Evolutionary conservation across 352 stramenopile genomes (phyloP), one percentile per base, ranked within the genome.

Genomic region (Elongisporangium anandrum): DNA sequence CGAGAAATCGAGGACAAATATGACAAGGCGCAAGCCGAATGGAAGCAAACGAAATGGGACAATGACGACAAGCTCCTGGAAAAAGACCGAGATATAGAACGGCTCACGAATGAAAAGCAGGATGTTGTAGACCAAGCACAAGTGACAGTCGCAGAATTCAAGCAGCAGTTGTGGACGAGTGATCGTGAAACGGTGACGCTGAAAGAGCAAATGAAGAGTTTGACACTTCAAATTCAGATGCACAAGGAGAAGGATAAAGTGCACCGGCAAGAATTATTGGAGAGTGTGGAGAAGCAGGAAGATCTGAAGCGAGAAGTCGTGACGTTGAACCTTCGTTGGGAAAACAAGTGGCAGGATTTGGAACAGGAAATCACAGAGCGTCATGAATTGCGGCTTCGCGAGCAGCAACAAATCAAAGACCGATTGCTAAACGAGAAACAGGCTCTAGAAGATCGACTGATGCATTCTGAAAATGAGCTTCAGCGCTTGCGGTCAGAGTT

Each of bases 31-130:
- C 75, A 87, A 59, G 64, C 65, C 1, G 80, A 87, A 41, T 58
- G 86, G 41, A 89, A 90, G 58, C 75, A 92, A 52, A 39, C 61
- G 3, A 79, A 78, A 50, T 90, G 78, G 79, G 71, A 91, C 53
- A 63, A 61, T 3, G 77, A 90, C 48, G 84, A 90, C 55, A 73
- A 79, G 48, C 9, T 84, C 0, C 54, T 81, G 17, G 79, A 90
- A 51, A 87, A 85, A 57, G 75, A 91, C 13, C 66, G 73, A 4
- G 74, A 80, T n/a, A 54, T 90, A 0, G 79, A 90, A 3, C 70
- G 64, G 1, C 16, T 83, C 15, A 68, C 66, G 52, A 72, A 76
- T 23, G 67, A 82, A 9, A 55, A 87, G 9, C 64, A 88, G n/a
- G 83, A 90, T 47, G 21, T 81, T 5, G 65, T 86, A 26, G 72